Percentiles rank a stretch among this genome's conserved stretches.
Evolutionary conservation across 768 basidiomycete genomes (phyloP).

Genomic region (Leccinum longicurvipes): DNA sequence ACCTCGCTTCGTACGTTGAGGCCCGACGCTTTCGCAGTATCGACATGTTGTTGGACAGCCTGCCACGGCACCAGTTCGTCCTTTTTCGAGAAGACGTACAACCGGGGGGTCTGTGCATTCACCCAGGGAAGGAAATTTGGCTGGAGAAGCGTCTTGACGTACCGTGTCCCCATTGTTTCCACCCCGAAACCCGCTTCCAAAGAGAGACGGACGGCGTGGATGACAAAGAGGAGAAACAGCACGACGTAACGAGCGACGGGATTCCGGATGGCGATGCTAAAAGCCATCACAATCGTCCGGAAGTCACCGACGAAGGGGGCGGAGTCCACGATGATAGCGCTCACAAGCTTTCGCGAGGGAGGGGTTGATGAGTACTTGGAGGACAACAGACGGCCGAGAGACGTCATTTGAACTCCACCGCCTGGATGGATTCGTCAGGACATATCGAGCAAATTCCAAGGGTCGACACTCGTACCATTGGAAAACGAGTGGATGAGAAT

Average conservation of each 20-base stretch:
- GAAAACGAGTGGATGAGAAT: constrained; percentile 30
- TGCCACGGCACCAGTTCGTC: constrained; percentile 31
- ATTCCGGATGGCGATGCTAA: constrained; percentile 21
- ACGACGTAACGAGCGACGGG: constrained; percentile 12
- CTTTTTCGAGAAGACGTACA: constrained; percentile 35
- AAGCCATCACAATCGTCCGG: constrained; percentile 20
- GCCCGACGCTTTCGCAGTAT: constrained; percentile 22
- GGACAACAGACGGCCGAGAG: constrained; percentile 17
- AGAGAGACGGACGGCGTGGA: constrained; percentile 11
- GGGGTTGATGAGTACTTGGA: constrained; percentile 15
- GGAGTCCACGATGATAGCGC: constrained; percentile 24
- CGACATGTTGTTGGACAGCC: constrained; percentile 25
- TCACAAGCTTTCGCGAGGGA: constrained; percentile 2
- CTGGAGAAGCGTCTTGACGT: constrained; percentile 13
- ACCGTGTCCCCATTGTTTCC: constrained; percentile 6
- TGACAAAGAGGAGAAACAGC: constrained; percentile 12
- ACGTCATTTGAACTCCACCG: constrained; percentile 19
- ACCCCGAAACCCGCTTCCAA: constrained; percentile 15
- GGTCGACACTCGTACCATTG: constrained; percentile 17
- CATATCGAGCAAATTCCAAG: background rate
- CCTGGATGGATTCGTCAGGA: constrained; percentile 11
- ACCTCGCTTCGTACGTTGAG: constrained; percentile 26
- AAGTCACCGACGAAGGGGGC: constrained; percentile 15
- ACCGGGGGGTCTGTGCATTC: constrained; percentile 27
- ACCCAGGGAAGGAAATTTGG: constrained; percentile 33